Base-by-base conservation (phyloP, 1,284 basidiomycete genomes). In the Limonomyces culmigenus region DNA sequence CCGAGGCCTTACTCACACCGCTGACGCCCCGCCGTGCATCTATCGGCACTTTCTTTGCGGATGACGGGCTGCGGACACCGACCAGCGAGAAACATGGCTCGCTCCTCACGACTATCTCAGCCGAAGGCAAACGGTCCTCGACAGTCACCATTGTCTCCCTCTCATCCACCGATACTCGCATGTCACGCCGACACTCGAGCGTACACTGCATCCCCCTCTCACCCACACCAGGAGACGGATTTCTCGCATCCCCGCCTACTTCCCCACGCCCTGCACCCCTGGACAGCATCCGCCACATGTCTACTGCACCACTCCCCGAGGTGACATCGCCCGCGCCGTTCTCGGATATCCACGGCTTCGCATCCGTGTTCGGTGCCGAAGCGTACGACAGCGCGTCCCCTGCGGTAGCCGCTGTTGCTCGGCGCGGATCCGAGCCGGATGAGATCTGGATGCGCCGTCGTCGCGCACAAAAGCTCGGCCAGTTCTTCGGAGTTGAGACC, bases 401-500 rank as follows among this genome's bases (percentile, higher is more conserved):
- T 10, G 18, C 38, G 6, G n/a, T n/a, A n/a, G n/a, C n/a, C n/a
- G n/a, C n/a, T n/a, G n/a, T n/a, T n/a, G n/a, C n/a, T n/a, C n/a
- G n/a, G n/a, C n/a, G n/a, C n/a, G n/a, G n/a, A n/a, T n/a, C n/a
- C n/a, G n/a, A n/a, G n/a, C 31, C 39, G 34, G 37, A 38, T 11
- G 41, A 50, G 20, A 63, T 65, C 49, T 59, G 55, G 32, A 54
- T 60, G 36, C 59, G 63, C 15, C 55, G 63, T 13, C 49, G 58
- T n/a, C 60, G 68, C 29, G 65, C 62, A 15, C 63, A 62, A 38
- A 74, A 74, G 48, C 51, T 73, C 33, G 58, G 63, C 5, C 60
- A 60, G 30, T 73, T 73, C 50, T 74, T 75, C 47, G 73, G 72
- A 4, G 69, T 74, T 20, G 57, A 53, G 19, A 62, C 64, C 44